Evolutionary conservation across 1,284 basidiomycete species (phyloP).

Genomic region (Ustilago loliicola): DNA sequence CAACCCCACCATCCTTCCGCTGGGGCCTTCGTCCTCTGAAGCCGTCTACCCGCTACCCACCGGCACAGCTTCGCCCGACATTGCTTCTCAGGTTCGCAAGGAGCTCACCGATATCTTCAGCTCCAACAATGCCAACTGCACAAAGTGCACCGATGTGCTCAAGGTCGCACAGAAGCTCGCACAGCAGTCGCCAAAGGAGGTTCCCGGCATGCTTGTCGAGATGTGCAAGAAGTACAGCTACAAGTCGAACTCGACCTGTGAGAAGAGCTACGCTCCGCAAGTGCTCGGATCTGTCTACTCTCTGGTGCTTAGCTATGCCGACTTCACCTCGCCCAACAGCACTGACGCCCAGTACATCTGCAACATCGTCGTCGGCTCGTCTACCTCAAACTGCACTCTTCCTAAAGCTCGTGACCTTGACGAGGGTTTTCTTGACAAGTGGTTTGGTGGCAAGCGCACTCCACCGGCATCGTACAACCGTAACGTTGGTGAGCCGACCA

Average conservation of each 20-base stretch:
- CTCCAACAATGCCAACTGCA: conserved; percentile 73
- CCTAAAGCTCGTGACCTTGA: conserved; percentile 54
- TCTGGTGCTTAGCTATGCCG: conserved; percentile 67
- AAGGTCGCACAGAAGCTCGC: conserved; percentile 79
- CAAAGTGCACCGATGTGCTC: conserved; percentile 77
- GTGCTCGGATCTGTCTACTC: conserved; percentile 58
- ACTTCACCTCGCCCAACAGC: conserved; percentile 48
- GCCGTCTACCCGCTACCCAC: conserved; percentile 58
- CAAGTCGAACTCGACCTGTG: conserved; percentile 73
- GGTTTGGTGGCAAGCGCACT: conserved; percentile 60
- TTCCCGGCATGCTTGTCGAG: conserved; percentile 75
- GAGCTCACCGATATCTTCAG: conserved; percentile 61
- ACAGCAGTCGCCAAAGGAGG: conserved; percentile 77
- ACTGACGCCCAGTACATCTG: conserved; percentile 65
- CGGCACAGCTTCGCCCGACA: conserved; percentile 63
- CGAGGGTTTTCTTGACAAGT: conserved; percentile 52
- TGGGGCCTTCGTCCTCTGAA: conserved; percentile 71
- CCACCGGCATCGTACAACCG: conserved; percentile 34
- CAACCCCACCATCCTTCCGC: conserved; percentile 79
- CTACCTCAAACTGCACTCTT: conserved; percentile 46
- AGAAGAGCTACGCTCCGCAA: conserved; percentile 42
- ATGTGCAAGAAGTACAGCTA: conserved; percentile 78
- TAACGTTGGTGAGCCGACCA: conserved; percentile 40
- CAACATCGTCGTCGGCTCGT: conserved; percentile 50
- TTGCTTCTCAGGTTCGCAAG: conserved; percentile 73